Conservation (phyloP, 2,329 filamentous ascomycete species). For the Fusarium concolor region DNA sequence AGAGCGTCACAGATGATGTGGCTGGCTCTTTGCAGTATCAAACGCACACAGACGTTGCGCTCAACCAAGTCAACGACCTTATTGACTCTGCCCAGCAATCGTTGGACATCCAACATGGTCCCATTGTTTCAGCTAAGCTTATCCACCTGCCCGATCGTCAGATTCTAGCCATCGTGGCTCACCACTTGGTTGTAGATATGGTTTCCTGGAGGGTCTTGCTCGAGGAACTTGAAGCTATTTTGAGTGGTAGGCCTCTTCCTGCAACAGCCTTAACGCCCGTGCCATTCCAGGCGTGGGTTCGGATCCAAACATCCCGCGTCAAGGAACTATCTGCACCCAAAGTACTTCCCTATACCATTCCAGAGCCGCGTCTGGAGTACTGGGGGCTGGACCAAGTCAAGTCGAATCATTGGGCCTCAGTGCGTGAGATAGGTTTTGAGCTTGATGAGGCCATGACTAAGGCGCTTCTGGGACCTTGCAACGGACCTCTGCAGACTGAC, state of each 20-base stretch:
- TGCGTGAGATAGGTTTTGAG: background rate
- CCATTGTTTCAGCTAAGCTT: background rate
- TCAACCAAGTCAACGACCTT: background rate
- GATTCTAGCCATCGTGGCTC: background rate
- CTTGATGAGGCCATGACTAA: background rate
- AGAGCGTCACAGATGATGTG: background rate
- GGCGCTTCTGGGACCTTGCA: constrained; percentile 1
- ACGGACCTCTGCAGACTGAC: constrained; percentile 48
- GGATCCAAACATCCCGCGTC: background rate
- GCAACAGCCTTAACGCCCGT: background rate
- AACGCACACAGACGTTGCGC: background rate
- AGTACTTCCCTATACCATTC: background rate
- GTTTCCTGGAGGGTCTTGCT: constrained; percentile 1
- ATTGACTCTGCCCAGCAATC: background rate
- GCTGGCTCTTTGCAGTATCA: background rate
- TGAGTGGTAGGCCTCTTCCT: background rate
- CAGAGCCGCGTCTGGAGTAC: background rate
- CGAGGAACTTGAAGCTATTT: background rate
- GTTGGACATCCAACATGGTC: background rate
- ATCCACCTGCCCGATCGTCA: background rate
- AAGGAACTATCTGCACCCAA: background rate
- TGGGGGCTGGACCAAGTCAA: background rate
- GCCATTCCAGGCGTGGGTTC: background rate
- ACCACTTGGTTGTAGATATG: constrained; percentile 4
- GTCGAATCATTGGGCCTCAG: background rate